Evolutionary conservation across 768 basidiomycete genomes (phyloP).

Genomic region (Pulveroboletus sp.): DNA sequence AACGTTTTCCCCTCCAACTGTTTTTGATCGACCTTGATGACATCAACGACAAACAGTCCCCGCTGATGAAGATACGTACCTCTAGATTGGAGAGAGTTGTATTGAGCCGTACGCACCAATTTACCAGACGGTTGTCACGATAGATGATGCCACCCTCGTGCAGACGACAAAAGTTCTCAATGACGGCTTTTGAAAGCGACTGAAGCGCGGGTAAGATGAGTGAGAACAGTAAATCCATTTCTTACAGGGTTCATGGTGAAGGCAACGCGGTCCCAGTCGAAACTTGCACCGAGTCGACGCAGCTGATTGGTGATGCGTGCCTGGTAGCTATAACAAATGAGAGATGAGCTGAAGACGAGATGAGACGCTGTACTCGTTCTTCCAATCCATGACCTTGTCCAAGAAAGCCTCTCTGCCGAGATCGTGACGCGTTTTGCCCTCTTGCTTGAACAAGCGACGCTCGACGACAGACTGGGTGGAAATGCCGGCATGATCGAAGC

Average conservation of each 20-base stretch:
- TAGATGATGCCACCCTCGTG: conserved; percentile 92
- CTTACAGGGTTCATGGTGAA: conserved; percentile 93
- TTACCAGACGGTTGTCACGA: conserved; percentile 94
- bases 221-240: not conserved
- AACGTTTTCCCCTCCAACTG: conserved; percentile 81
- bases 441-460: conserved; percentile 80
- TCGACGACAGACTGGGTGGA: conserved; percentile 98
- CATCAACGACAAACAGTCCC: not conserved
- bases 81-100: conserved; percentile 98
- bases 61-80: conserved; percentile 38
- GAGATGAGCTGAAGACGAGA: not conserved
- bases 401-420: conserved; percentile 93
- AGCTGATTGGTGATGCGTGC: conserved; percentile 89
- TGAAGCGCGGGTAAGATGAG: conserved; percentile 24
- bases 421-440: conserved; percentile 85
- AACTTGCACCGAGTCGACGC: conserved; percentile 84
- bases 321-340: conserved; percentile 66
- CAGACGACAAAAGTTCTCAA: conserved; percentile 86
- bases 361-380: conserved; percentile 77
- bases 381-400: conserved; percentile 93
- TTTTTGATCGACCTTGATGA: conserved; percentile 82
- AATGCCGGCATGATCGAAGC: conserved; percentile 98
- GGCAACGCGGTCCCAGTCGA: conserved; percentile 91
- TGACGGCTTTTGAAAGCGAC: conserved; percentile 81
- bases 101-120: conserved; percentile 96